Conservation (phyloP, 345 rosid genomes). For the Pugionium dolabratum region DNA sequence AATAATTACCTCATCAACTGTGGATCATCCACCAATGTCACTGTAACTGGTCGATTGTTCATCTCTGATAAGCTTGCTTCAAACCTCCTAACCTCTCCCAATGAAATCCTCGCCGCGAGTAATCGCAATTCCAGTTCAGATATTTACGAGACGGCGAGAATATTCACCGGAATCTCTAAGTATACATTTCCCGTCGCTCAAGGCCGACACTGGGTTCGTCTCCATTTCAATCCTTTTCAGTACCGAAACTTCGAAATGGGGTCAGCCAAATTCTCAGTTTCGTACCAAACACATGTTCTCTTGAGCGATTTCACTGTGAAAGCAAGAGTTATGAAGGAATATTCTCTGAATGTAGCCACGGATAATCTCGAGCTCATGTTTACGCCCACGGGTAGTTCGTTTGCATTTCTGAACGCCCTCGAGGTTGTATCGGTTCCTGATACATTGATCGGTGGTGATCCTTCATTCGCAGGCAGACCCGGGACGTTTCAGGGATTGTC, state of each 20-base stretch:
- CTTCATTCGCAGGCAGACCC: conserved; percentile 25
- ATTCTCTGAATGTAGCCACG: conserved; percentile 56
- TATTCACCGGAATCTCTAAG: conserved; percentile 60
- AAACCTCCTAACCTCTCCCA: conserved; percentile 50
- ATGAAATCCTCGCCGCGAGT: conserved; percentile 46
- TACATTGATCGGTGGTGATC: conserved; percentile 50
- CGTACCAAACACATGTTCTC: conserved; percentile 54
- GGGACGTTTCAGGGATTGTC: conserved; percentile 50
- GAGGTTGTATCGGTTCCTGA: conserved; percentile 86
- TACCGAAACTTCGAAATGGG: conserved; percentile 57
- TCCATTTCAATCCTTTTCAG: conserved; percentile 72
- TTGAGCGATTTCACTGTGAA: conserved; percentile 51
- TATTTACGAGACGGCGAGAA: conserved; percentile 75
- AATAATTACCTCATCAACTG: conserved; percentile 79
- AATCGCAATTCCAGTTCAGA: conserved; percentile 46
- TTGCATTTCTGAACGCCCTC: conserved; percentile 71
- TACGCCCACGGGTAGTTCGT: conserved; percentile 54
- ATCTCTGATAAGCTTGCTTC: conserved; percentile 61
- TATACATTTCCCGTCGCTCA: conserved; percentile 58
- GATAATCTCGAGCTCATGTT: conserved; percentile 58
- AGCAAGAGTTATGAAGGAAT: conserved; percentile 57
- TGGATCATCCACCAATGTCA: conserved; percentile 66
- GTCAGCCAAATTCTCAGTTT: conserved; percentile 58
- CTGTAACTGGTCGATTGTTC: conserved; percentile 58
- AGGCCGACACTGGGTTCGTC: conserved; percentile 92